phyloP scores from a whole-genome alignment of 768 basidiomycete species.

The Tricholoma flavovirens region DNA sequence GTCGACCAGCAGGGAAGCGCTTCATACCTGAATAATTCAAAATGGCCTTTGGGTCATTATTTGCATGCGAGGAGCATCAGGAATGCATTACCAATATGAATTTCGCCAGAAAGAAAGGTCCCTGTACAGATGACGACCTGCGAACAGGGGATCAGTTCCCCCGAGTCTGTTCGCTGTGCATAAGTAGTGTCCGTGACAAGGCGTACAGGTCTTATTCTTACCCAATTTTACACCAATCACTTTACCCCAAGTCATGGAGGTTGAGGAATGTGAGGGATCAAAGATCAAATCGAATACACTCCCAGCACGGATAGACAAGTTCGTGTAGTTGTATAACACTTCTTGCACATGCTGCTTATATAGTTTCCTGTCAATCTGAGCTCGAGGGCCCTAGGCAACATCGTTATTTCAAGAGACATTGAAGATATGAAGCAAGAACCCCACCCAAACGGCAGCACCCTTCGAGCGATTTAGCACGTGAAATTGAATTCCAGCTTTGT shows the following conservation, averaged over 20 bases:
- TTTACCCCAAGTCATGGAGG: slow-evolving; percentile 40
- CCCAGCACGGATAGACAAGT: slow-evolving; percentile 63
- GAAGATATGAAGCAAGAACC: slow-evolving; percentile 14
- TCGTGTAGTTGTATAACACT: slow-evolving; percentile 56
- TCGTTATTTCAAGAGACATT: background rate
- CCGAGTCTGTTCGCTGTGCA: slow-evolving; percentile 46
- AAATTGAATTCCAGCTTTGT: slow-evolving; percentile 86
- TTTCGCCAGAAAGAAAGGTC: slow-evolving; percentile 87
- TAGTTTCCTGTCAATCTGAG: slow-evolving; percentile 80
- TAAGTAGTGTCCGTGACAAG: background rate
- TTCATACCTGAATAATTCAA: slow-evolving; percentile 45
- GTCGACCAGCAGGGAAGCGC: slow-evolving; percentile 71
- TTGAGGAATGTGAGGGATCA: slow-evolving; percentile 35
- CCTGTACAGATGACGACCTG: slow-evolving; percentile 88
- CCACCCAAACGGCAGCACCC: slow-evolving; percentile 85
- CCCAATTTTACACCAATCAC: slow-evolving; percentile 67
- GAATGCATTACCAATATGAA: slow-evolving; percentile 65
- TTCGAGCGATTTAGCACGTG: slow-evolving; percentile 81
- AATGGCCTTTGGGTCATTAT: background rate
- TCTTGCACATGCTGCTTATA: slow-evolving; percentile 84
- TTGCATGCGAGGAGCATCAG: background rate
- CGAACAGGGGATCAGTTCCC: slow-evolving; percentile 69
- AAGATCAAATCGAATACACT: slow-evolving; percentile 79
- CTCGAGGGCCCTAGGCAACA: slow-evolving; percentile 68
- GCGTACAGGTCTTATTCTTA: slow-evolving; percentile 17